Evolutionary conservation across 23 red algal genomes (phyloP).

Genomic region (Pyropia yezoensis): DNA sequence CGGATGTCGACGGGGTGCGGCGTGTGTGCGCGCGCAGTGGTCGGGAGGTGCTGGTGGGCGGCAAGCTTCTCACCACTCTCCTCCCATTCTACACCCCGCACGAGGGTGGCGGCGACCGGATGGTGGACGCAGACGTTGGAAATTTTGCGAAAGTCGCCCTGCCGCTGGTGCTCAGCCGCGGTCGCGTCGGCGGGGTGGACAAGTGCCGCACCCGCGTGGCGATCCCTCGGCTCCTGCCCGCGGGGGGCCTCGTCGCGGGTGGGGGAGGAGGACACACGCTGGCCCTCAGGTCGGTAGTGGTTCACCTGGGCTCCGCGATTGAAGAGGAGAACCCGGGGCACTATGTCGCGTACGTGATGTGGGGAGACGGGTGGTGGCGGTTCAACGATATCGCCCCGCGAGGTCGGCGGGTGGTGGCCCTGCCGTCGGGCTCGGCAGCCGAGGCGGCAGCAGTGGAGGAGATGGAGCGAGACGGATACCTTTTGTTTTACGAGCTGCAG

Average conservation of each 20-base stretch:
- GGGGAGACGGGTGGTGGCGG: slow-evolving; percentile 27
- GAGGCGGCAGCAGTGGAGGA: slow-evolving; percentile 12
- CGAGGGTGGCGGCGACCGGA: slow-evolving; percentile 16
- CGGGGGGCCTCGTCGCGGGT: neutral
- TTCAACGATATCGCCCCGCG: slow-evolving; percentile 34
- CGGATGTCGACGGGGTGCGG: slow-evolving; percentile 15
- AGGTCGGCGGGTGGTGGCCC: neutral
- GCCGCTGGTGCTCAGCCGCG: slow-evolving; percentile 45
- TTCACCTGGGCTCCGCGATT: slow-evolving; percentile 19
- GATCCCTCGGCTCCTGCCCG: neutral
- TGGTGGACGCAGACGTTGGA: slow-evolving; percentile 8
- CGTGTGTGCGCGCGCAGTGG: slow-evolving; percentile 1
- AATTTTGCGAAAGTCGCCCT: slow-evolving; percentile 30
- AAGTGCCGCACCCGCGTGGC: slow-evolving; percentile 13
- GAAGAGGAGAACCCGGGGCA: slow-evolving; percentile 8
- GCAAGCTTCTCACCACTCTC: slow-evolving; percentile 8
- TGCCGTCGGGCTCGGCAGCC: neutral
- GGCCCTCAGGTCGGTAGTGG: slow-evolving; percentile 28
- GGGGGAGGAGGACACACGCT: slow-evolving; percentile 4
- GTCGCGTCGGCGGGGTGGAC: slow-evolving; percentile 7
- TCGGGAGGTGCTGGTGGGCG: slow-evolving; percentile 9
- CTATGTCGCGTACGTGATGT: slow-evolving; percentile 41
- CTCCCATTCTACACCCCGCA: slow-evolving; percentile 38
- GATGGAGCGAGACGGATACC: slow-evolving; percentile 26
- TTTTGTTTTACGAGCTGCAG: slow-evolving; percentile 52